phyloP scores from a whole-genome alignment of 1,284 basidiomycete genomes.

The Rhodotorula glutinis region DNA sequence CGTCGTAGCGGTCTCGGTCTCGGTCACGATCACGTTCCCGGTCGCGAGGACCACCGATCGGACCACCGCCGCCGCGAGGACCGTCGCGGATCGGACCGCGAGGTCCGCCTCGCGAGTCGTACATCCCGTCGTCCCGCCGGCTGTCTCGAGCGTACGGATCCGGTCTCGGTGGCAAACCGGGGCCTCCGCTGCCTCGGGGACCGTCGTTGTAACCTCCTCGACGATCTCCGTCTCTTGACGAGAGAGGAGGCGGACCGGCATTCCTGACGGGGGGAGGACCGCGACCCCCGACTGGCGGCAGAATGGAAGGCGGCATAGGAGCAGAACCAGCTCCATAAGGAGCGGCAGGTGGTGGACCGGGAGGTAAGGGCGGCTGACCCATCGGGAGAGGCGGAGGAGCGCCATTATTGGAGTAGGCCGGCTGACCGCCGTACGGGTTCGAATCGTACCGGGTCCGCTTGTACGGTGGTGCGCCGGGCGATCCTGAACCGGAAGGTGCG shows the following conservation, averaged over 20 bases:
- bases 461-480: constrained; percentile 37
- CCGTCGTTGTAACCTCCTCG: not conserved
- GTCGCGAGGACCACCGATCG: not conserved
- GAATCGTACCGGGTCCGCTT: constrained; percentile 39
- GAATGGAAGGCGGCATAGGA: constrained; percentile 26
- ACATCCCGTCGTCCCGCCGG: not conserved
- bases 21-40: not conserved
- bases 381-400: not conserved
- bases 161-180: not conserved
- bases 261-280: constrained; percentile 1
- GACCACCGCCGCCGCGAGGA: not conserved
- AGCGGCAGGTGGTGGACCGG: constrained; percentile 17
- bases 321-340: not conserved
- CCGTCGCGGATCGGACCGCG: not conserved
- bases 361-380: constrained; percentile 18
- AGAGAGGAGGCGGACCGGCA: not conserved
- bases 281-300: constrained; percentile 26
- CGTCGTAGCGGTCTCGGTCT: not conserved
- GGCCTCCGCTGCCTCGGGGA: not conserved
- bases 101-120: not conserved
- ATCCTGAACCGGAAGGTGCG: not conserved
- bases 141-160: not conserved
- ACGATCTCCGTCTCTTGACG: not conserved
- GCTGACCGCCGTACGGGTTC: not conserved
- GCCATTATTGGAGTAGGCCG: not conserved